Percentiles rank a stretch among this genome's conserved stretches.
phyloP scores from a whole-genome alignment of 176 grass and related monocot species.

The Bolboschoenus planiculmis region DNA sequence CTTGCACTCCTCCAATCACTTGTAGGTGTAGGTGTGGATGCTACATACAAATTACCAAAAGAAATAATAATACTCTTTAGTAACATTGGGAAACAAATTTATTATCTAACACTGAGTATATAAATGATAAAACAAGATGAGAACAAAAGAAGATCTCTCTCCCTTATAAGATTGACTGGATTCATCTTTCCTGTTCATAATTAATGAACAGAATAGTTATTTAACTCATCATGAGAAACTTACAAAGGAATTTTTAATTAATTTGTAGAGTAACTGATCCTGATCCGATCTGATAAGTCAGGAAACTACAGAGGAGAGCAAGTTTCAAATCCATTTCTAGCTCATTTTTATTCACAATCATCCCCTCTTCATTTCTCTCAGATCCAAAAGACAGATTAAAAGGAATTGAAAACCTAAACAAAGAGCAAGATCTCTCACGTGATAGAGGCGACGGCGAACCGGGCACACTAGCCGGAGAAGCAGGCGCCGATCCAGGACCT shows the following conservation, averaged over 20 bases:
- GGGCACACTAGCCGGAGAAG: slow-evolving; percentile 54
- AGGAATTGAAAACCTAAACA: neutral
- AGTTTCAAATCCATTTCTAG: neutral
- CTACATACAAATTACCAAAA: slow-evolving; percentile 26
- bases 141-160: neutral
- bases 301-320: neutral
- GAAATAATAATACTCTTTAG: neutral
- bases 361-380: neutral
- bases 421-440: neutral
- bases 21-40: slow-evolving; percentile 52
- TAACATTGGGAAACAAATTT: neutral
- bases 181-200: neutral
- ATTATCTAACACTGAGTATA: neutral
- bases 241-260: neutral
- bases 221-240: neutral
- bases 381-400: neutral
- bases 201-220: neutral
- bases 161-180: neutral
- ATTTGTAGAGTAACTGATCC: neutral
- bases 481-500: slow-evolving; percentile 46
- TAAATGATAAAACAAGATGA: neutral
- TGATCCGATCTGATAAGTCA: neutral
- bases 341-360: too few species aligned
- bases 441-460: slow-evolving; percentile 28
- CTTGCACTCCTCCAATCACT: slow-evolving; percentile 53